These are phyloP conservation scores for Phylloporus sp. DNA, from an alignment of 768 basidiomycete species.

Conservation along the genomic window DNA sequence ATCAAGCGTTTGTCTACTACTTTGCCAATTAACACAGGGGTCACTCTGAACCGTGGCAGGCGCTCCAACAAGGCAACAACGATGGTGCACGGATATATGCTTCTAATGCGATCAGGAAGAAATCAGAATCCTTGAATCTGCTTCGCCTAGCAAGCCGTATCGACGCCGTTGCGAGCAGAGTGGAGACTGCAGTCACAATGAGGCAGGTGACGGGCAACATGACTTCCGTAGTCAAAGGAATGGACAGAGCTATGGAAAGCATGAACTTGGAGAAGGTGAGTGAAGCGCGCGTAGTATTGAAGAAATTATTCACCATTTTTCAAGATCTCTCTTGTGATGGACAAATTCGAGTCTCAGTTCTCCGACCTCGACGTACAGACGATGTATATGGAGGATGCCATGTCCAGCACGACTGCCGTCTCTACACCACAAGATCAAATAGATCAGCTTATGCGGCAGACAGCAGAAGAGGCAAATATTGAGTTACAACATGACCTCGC, in stretches of 20 bases:
- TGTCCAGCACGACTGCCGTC: constrained; percentile 88
- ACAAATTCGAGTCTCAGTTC: constrained; percentile 97
- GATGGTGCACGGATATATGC: constrained; percentile 98
- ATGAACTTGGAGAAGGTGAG: constrained; percentile 97
- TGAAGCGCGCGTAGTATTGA: constrained; percentile 3
- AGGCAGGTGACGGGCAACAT: constrained; percentile 93
- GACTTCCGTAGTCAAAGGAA: constrained; percentile 93
- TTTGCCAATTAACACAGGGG: background rate
- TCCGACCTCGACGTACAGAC: constrained; percentile 97
- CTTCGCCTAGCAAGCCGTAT: constrained; percentile 87
- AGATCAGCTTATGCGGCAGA: constrained; percentile 85
- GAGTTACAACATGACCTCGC: constrained; percentile 91
- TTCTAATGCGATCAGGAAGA: constrained; percentile 97
- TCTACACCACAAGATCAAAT: constrained; percentile 97
- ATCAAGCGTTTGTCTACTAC: background rate
- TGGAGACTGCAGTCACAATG: constrained; percentile 99
- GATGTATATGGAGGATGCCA: constrained; percentile 96
- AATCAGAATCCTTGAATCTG: constrained; percentile 89
- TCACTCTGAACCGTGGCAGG: constrained; percentile 44
- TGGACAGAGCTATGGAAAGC: constrained; percentile 98
- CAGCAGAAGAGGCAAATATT: constrained; percentile 95
- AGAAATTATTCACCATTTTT: background rate
- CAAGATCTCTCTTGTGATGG: constrained; percentile 97
- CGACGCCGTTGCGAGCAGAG: constrained; percentile 94
- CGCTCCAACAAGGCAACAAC: constrained; percentile 92